Evolutionary conservation across 495 filamentous ascomycete species (phyloP).

Genomic region (Lindgomyces ingoldianus): DNA sequence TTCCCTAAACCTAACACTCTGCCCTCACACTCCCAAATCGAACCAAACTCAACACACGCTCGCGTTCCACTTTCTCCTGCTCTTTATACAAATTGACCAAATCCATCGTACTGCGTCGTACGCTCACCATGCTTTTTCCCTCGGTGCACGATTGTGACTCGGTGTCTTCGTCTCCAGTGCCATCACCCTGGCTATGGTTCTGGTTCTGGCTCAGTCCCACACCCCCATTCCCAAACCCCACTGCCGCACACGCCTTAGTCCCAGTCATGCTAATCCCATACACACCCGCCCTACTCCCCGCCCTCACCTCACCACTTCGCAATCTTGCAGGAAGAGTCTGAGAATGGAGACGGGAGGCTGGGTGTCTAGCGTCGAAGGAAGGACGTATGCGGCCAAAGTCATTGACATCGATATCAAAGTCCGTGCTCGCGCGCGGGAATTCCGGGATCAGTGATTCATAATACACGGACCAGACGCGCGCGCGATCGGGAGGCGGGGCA

Average conservation of each 20-base stretch:
- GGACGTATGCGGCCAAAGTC: conserved; percentile 1
- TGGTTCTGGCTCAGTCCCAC: too few species aligned
- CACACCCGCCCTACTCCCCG: conserved; percentile 3
- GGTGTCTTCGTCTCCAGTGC: conserved; percentile 10
- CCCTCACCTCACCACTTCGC: not conserved
- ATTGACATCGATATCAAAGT: not conserved
- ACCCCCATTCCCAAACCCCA: too few species aligned
- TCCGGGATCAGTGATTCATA: conserved; percentile 29
- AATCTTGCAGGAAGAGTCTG: conserved; percentile 10
- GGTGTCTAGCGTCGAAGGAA: too few species aligned
- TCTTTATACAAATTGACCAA: conserved; percentile 22
- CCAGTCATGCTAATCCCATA: not conserved
- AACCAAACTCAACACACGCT: conserved; percentile 27
- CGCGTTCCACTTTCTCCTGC: conserved; percentile 28
- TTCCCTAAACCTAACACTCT: not conserved
- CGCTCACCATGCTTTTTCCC: conserved; percentile 18
- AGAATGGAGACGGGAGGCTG: conserved; percentile 1
- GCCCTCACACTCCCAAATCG: conserved; percentile 5
- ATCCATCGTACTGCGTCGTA: conserved; percentile 34
- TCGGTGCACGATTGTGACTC: too few species aligned
- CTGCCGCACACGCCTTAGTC: too few species aligned
- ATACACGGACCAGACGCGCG: conserved; percentile 25
- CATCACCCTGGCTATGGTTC: not conserved
- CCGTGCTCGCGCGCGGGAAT: conserved; percentile 15
- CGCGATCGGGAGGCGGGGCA: not conserved